Evolutionary conservation across 495 filamentous ascomycete genomes (phyloP), one percentile per base, ranked within the genome.

Genomic region (Neurospora pannonica): DNA sequence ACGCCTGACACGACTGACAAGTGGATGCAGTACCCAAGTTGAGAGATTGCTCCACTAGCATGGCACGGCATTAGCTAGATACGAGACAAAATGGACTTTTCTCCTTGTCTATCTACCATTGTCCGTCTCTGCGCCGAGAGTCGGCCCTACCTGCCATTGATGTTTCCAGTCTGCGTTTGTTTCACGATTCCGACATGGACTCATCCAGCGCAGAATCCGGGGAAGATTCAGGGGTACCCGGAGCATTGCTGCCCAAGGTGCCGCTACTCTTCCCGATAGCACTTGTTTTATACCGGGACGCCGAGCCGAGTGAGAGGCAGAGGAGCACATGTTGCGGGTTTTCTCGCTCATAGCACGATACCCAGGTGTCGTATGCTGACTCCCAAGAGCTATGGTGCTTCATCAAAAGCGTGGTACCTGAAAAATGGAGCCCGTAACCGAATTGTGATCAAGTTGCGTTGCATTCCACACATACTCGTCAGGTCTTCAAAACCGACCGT

Each of bases 191-290:
- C 37, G 37, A 28, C 31, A 19, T 40, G 62, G 21, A 46, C 21
- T 54, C 70, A 39, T 8, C 71, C 73, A 48, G 70, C 34, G 38
- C 71, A 70, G 38, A 75, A 73, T 73, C 71, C 34, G 70, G 71
- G 76, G 71, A 74, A 71, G 19, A n/a, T 76, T 78, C 79, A 82
- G 83, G 84, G 79, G 78, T 77, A 76, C 74, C 74, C 76, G 79
- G 81, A 83, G 83, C 83, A 85, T 86, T 85, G 85, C 84, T 86
- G 85, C 85, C 85, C 85, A 86, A 86, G 75, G 48, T 75, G 76
- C 77, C 75, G 73, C 76, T 77, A 70, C 40, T 38, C 34, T 62
- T 15, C 70, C 73, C 31, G 62, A 62, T 71, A 28, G 42, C 73
- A 38, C 72, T 73, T 17, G 69, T 62, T 17, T 34, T 34, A 19